These are phyloP conservation scores for Penicillium sp. DNA, from an alignment of 2,329 filamentous ascomycete species.

Conservation along the genomic window DNA sequence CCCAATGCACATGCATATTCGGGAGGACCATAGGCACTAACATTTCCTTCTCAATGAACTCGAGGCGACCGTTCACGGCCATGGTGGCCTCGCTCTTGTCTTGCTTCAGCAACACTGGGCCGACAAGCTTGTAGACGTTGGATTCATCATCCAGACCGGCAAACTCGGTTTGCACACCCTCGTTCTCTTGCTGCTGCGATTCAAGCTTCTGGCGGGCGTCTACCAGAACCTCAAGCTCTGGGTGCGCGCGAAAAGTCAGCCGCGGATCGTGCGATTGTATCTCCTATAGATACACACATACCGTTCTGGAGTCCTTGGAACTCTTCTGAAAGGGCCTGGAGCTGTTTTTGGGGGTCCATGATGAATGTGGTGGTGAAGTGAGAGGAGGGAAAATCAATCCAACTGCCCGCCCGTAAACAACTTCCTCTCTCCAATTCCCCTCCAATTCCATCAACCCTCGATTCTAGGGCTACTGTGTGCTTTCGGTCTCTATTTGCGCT, in stretches of 20 bases:
- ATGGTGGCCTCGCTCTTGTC: conserved; percentile 86
- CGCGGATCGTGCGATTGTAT: background rate
- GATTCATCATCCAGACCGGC: conserved; percentile 74
- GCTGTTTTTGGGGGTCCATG: conserved; percentile 67
- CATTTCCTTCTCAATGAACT: conserved; percentile 95
- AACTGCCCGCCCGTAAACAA: conserved; percentile 28
- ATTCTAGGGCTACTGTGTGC: background rate
- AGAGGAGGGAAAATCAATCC: conserved; percentile 31
- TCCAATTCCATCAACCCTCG: conserved; percentile 16
- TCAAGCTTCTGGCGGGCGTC: conserved; percentile 87
- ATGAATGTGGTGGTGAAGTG: conserved; percentile 24
- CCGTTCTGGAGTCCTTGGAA: conserved; percentile 86
- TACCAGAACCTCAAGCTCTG: conserved; percentile 78
- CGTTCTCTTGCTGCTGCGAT: conserved; percentile 88
- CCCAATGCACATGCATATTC: background rate
- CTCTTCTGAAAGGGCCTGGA: conserved; percentile 83
- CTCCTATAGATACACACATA: conserved; percentile 37
- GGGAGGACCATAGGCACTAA: conserved; percentile 47
- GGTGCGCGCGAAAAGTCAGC: conserved; percentile 14
- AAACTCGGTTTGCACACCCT: conserved; percentile 90
- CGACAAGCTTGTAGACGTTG: conserved; percentile 93
- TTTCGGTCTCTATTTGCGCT: background rate
- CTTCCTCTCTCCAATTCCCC: conserved; percentile 25
- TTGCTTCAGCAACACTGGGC: conserved; percentile 91
- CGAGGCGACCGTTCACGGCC: conserved; percentile 85